Percentiles rank a stretch among this genome's conserved stretches.
Conservation (phyloP, 2,329 filamentous ascomycete genomes). For the Fusarium lyarnte region DNA sequence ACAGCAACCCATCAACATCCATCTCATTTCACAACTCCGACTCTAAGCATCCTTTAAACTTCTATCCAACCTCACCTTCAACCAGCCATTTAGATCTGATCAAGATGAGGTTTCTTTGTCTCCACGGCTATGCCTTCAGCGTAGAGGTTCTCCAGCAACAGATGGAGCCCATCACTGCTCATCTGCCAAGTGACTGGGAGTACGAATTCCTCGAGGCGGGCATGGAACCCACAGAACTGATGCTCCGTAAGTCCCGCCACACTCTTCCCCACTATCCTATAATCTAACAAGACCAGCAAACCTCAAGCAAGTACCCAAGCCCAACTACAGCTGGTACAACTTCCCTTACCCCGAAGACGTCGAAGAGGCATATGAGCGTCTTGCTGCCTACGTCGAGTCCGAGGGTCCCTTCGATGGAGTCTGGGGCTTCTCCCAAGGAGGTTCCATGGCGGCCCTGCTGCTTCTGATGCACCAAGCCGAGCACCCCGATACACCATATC, state of each 20-base stretch:
- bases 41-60: not conserved
- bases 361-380: not conserved
- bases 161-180: not conserved
- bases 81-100: accelerated
- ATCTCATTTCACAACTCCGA: not conserved
- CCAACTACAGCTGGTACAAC: not conserved
- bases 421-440: not conserved
- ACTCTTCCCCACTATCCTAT: accelerated
- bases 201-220: not conserved
- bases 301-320: not conserved
- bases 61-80: not conserved
- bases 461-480: not conserved
- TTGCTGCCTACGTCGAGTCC: not conserved
- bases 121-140: not conserved
- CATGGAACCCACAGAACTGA: not conserved
- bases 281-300: not conserved
- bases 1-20: not conserved
- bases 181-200: not conserved
- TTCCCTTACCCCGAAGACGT: not conserved
- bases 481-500: not conserved
- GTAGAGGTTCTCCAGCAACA: not conserved
- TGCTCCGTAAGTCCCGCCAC: not conserved
- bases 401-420: not conserved
- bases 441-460: not conserved
- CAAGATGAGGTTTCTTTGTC: not conserved